These are phyloP conservation scores for Eucalyptus erythrocorys DNA, from an alignment of 345 rosid species.

Conservation along the genomic window DNA sequence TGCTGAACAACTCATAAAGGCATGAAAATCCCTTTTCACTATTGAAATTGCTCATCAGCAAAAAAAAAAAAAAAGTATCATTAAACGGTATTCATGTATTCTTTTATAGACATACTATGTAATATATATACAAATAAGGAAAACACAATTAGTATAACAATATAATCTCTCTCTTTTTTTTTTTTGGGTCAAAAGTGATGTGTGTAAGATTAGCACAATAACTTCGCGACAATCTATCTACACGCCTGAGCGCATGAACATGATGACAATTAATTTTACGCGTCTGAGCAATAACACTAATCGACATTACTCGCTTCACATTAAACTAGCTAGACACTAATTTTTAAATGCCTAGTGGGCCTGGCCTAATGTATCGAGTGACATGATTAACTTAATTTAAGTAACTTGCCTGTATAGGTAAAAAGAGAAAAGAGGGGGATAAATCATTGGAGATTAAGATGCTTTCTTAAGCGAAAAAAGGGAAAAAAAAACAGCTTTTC, in stretches of 20 bases:
- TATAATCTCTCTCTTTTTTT: accelerated
- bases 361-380: neutral
- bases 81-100: accelerated
- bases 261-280: neutral
- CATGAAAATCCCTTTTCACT: accelerated
- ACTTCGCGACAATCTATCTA: neutral
- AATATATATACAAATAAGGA: too few relatives aligned
- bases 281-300: accelerated
- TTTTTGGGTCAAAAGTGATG: neutral
- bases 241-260: accelerated
- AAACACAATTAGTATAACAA: neutral
- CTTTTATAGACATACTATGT: too few relatives aligned
- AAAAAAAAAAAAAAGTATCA: neutral
- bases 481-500: too few relatives aligned
- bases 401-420: neutral
- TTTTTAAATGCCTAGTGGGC: neutral
- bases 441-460: neutral
- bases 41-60: accelerated
- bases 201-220: accelerated
- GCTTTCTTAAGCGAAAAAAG: neutral
- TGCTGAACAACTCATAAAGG: neutral
- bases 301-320: neutral
- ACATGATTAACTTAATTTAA: neutral
- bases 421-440: neutral
- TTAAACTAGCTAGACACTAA: neutral